Evolutionary conservation across 257 asterid genomes (phyloP).

Genomic region (Solanum appendiculatum): DNA sequence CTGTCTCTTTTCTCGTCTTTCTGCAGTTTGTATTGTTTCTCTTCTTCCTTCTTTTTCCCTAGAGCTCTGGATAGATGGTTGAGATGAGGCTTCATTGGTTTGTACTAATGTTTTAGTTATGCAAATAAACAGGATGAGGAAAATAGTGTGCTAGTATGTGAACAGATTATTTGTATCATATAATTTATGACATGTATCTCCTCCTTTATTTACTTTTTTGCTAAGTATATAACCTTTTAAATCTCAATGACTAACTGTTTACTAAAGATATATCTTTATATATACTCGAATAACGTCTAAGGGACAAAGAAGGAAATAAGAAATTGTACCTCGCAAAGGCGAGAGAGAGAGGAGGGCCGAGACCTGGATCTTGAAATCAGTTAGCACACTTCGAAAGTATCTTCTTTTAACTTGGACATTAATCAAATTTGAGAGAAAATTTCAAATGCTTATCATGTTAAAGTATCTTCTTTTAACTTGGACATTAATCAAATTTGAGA

Average conservation of each 20-base stretch:
- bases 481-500: neutral
- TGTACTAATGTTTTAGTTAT: neutral
- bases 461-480: no score
- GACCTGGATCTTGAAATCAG: neutral
- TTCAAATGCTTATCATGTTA: no score
- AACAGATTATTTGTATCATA: neutral
- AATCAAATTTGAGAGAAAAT: no score
- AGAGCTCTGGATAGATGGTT: neutral
- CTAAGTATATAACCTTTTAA: neutral
- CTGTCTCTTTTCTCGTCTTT: neutral
- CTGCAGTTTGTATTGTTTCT: neutral
- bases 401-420: no score
- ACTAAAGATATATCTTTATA: neutral
- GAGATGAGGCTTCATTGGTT: neutral
- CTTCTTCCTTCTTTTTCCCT: neutral
- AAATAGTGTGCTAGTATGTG: neutral
- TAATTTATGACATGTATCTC: neutral
- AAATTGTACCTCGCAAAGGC: neutral
- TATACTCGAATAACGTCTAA: neutral
- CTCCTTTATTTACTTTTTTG: neutral
- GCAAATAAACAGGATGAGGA: neutral
- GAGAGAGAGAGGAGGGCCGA: neutral
- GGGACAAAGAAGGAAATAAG: neutral
- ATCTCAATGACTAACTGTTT: neutral
- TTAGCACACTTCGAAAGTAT: no score